Evolutionary conservation across 169 alveolate genomes (phyloP).

Genomic region (Plasmodium billcollinsi): DNA sequence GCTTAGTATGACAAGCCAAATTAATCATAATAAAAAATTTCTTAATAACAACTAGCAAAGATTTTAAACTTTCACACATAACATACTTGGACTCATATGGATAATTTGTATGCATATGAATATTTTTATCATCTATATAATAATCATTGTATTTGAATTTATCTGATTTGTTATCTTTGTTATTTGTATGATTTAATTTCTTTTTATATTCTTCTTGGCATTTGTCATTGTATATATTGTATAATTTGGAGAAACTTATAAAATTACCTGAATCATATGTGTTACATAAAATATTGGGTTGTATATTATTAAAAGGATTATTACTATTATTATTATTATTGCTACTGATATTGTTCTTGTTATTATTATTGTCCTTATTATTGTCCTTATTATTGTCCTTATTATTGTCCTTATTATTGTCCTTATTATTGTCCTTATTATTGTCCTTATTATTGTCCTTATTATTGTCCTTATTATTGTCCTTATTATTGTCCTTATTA

Average conservation of each 20-base stretch:
- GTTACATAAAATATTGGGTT: neutral
- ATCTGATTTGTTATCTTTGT: neutral
- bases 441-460: neutral
- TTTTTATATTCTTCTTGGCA: neutral
- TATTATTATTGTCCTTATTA: neutral
- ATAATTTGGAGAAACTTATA: neutral
- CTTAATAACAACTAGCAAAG: conserved; percentile 65
- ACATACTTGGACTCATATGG: conserved; percentile 74
- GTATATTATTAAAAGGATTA: neutral
- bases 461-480: neutral
- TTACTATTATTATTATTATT: neutral
- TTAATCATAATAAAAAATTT: conserved; percentile 62
- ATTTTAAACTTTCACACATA: conserved; percentile 71
- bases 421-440: neutral
- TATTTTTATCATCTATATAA: conserved; percentile 60
- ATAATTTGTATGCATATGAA: conserved; percentile 30
- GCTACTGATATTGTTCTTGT: neutral
- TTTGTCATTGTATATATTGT: neutral
- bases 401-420: neutral
- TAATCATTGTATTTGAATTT: conserved; percentile 57
- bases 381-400: neutral
- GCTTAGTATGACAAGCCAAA: conserved; percentile 46
- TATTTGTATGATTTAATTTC: neutral
- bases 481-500: neutral
- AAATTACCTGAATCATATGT: neutral